A percentile compares a stretch with the other conserved stretches of the same genome.
These are phyloP conservation scores for Phytopythium montanum DNA, from an alignment of 352 stramenopile genomes.

Conservation along the genomic window DNA sequence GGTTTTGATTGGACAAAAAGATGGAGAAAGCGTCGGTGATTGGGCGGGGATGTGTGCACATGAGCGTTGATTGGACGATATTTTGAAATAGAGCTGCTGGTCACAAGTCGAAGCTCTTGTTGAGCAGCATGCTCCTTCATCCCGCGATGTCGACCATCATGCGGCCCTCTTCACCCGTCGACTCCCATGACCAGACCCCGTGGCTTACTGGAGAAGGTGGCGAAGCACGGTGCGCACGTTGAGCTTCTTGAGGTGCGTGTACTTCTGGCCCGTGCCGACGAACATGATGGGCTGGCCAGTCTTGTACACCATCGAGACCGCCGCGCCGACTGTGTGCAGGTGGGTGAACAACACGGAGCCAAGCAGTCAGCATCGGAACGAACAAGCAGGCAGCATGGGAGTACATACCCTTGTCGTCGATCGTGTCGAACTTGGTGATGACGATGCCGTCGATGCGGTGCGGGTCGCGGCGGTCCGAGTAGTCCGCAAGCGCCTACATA, in stretches of 20 bases:
- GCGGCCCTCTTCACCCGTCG: not conserved
- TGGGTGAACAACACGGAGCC: not conserved
- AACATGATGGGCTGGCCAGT: constrained; percentile 99
- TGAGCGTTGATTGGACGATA: no score
- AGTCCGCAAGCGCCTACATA: constrained; percentile 88
- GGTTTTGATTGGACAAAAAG: no score
- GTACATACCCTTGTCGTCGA: constrained; percentile 95
- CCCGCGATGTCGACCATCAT: no score
- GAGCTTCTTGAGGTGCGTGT: constrained; percentile 98
- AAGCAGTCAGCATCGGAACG: constrained; percentile 3
- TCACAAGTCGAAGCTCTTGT: no score
- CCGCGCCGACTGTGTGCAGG: constrained; percentile 91
- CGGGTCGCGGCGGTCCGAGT: constrained; percentile 78
- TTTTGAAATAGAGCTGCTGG: no score
- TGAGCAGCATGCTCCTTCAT: no score
- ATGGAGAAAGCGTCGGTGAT: no score
- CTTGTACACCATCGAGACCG: constrained; percentile 98
- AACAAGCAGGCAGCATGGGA: not conserved
- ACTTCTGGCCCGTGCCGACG: constrained; percentile 99
- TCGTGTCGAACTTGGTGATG: constrained; percentile 99
- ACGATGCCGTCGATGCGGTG: constrained; percentile 98
- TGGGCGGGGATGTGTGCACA: no score
- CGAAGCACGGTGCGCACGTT: constrained; percentile 96
- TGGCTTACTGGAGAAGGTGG: constrained; percentile 87
- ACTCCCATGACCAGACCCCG: not conserved